phyloP scores from a whole-genome alignment of 208 protist genomes.

The Leishmania amazonensis region DNA sequence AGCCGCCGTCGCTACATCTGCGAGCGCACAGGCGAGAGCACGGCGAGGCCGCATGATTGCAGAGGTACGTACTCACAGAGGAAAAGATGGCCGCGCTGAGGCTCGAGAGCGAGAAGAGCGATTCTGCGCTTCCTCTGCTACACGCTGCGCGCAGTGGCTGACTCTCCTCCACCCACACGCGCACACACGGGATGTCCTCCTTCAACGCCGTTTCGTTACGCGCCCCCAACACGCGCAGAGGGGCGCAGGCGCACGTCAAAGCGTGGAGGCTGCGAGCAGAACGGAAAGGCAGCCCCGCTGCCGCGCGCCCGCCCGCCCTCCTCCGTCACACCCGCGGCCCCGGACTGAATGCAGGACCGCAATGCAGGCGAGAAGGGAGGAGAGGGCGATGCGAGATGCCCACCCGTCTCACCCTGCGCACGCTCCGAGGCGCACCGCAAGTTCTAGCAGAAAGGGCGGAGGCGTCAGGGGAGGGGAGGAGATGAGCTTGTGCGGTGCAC shows the following conservation, averaged over 20 bases:
- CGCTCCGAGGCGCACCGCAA: not conserved
- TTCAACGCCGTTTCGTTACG: not conserved
- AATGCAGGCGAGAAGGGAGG: not conserved
- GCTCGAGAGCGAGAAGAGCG: not conserved
- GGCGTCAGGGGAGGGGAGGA: not conserved
- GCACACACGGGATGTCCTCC: not conserved
- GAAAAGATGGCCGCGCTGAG: not conserved
- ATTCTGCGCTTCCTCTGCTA: not conserved
- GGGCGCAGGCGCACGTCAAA: not conserved
- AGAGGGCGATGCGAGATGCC: not conserved
- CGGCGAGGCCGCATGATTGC: conserved; percentile 19
- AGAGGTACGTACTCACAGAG: not conserved
- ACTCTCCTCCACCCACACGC: not conserved
- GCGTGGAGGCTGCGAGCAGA: not conserved
- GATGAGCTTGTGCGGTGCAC: no score
- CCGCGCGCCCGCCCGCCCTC: no score
- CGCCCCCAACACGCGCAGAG: not conserved
- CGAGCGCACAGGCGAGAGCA: conserved; percentile 4
- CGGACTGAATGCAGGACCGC: no score
- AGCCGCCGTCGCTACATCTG: not conserved
- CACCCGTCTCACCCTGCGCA: not conserved
- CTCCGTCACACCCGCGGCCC: no score
- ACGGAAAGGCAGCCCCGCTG: not conserved
- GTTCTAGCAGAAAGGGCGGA: not conserved
- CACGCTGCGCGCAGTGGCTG: not conserved